Conservation (phyloP, 2,329 filamentous ascomycete species). For the Colletotrichum acutatum region DNA sequence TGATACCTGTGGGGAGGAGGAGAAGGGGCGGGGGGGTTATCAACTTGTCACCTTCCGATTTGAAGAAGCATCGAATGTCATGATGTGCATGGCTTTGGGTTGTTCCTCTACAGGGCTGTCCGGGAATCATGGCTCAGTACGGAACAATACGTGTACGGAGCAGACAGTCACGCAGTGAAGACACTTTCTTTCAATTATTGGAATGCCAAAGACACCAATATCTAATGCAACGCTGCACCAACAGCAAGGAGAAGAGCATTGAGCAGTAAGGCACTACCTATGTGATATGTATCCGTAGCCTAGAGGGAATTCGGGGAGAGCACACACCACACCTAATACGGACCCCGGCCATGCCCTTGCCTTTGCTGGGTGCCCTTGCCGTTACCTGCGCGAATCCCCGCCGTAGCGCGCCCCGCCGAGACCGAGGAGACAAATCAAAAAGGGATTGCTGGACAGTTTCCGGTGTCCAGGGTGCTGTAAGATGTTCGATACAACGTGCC, state of each 20-base stretch:
- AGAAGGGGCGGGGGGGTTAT: no score
- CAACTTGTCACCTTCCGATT: background rate
- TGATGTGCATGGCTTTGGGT: background rate
- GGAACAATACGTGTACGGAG: no score
- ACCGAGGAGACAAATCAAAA: constrained; percentile 12
- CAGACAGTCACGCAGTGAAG: no score
- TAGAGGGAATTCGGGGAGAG: no score
- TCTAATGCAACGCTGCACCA: background rate
- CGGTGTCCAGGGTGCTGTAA: background rate
- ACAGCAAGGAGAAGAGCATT: background rate
- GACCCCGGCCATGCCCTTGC: background rate
- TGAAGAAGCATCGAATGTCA: background rate
- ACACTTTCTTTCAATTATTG: background rate
- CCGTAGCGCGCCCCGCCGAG: background rate
- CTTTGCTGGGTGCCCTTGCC: background rate
- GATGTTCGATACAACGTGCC: constrained; percentile 1
- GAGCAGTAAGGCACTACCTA: no score
- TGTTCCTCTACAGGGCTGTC: no score
- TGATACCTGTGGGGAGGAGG: background rate
- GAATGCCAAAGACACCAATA: background rate
- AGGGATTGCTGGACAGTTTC: background rate
- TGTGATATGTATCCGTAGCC: no score
- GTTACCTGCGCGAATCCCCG: background rate
- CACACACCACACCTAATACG: background rate
- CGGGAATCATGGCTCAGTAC: background rate